phyloP scores from a whole-genome alignment of 495 filamentous ascomycete species.

The Cenococcum geophilum region DNA sequence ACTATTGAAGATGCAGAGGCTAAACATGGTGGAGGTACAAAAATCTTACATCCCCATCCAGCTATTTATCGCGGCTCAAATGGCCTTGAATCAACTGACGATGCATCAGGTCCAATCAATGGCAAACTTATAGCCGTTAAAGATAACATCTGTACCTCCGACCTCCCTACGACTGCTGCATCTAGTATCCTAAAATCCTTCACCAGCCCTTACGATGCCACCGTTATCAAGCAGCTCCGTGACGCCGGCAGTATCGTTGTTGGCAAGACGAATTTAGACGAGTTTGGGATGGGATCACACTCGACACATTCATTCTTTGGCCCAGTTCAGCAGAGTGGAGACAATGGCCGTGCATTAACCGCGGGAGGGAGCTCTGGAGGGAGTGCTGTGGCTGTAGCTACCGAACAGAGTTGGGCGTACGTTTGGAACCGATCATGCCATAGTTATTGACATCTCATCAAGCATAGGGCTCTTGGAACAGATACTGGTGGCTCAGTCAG shows the following conservation, averaged over 20 bases:
- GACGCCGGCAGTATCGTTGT: conserved; percentile 58
- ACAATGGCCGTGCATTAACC: conserved; percentile 24
- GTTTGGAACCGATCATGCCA: conserved; percentile 18
- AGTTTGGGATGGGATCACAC: conserved; percentile 98
- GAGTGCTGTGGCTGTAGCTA: conserved; percentile 79
- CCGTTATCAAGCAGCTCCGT: conserved; percentile 64
- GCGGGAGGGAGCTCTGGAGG: conserved; percentile 65
- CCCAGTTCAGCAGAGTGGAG: conserved; percentile 48
- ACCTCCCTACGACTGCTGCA: conserved; percentile 70
- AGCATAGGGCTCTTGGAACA: conserved; percentile 71
- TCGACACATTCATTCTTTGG: conserved; percentile 70
- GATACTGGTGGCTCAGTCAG: conserved; percentile 93
- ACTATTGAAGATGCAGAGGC: conserved; percentile 22
- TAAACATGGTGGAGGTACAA: not conserved
- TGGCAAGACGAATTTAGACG: conserved; percentile 89
- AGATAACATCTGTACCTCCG: conserved; percentile 78
- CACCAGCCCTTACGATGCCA: conserved; percentile 74
- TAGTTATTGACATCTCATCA: conserved; percentile 3
- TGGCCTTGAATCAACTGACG: not conserved
- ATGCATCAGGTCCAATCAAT: conserved; percentile 26
- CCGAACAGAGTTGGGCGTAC: conserved; percentile 60
- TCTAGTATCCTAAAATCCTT: conserved; percentile 68
- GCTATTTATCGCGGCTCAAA: not conserved
- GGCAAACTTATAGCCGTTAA: conserved; percentile 70
- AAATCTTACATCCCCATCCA: not conserved